Evolutionary conservation across 805 yeast genomes (phyloP).

Genomic region (Grigorovia jiainica): DNA sequence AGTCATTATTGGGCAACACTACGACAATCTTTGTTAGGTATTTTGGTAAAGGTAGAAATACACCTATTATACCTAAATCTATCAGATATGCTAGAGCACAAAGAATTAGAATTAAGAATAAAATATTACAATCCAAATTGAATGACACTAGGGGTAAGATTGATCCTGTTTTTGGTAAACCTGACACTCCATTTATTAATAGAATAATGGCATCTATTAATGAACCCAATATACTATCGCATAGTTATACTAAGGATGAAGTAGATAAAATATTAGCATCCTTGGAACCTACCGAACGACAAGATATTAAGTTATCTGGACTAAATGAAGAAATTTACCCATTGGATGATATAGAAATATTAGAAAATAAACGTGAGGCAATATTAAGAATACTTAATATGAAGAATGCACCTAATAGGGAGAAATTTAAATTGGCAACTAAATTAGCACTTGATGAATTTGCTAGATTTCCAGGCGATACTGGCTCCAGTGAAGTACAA

Average conservation of each 20-base stretch:
- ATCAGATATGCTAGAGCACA: conserved; percentile 8
- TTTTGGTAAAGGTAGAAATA: not conserved
- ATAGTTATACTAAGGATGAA: conserved; percentile 50
- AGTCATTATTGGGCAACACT: not conserved
- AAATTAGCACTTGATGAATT: conserved; percentile 69
- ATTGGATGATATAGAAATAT: conserved; percentile 28
- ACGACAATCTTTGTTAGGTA: too few species aligned
- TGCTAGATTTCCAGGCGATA: conserved; percentile 76
- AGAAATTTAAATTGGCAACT: conserved; percentile 48
- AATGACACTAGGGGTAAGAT: conserved; percentile 32
- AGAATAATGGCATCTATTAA: conserved; percentile 57
- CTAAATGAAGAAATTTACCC: conserved; percentile 16
- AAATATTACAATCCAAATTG: conserved; percentile 26
- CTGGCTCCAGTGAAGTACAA: conserved; percentile 93
- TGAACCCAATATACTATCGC: conserved; percentile 56
- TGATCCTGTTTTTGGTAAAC: conserved; percentile 80
- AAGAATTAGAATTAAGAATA: conserved; percentile 27
- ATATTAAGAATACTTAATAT: conserved; percentile 62
- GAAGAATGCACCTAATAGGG: conserved; percentile 56
- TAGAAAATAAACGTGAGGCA: conserved; percentile 55
- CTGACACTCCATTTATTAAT: conserved; percentile 53
- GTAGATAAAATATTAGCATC: conserved; percentile 71
- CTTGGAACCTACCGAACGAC: conserved; percentile 23
- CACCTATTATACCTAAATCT: not conserved
- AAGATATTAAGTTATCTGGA: conserved; percentile 19